Percentiles rank a stretch among this genome's conserved stretches.
phyloP scores from a whole-genome alignment of 2,329 filamentous ascomycete genomes.

The Emmonsiellopsis sp. region DNA sequence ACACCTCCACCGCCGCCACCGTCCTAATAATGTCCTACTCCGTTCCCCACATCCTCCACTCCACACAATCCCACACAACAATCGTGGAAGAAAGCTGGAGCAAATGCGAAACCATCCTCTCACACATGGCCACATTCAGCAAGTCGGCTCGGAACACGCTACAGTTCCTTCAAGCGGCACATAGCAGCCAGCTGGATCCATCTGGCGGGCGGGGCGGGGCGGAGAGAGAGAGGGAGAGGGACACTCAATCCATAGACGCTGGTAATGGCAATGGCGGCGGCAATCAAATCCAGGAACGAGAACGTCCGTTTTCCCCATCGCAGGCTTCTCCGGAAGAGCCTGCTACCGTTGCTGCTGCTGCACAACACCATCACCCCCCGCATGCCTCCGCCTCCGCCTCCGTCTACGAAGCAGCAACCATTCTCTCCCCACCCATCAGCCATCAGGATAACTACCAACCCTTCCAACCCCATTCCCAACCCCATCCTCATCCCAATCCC shows the following conservation, averaged over 20 bases:
- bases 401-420: neutral
- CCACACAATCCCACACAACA: conserved; percentile 12
- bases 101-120: conserved; percentile 21
- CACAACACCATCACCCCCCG: neutral
- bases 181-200: neutral
- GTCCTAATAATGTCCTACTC: conserved; percentile 24
- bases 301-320: too few relatives aligned
- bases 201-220: too few relatives aligned
- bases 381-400: neutral
- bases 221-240: too few relatives aligned
- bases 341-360: too few relatives aligned
- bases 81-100: conserved; percentile 21
- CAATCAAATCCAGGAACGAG: too few relatives aligned
- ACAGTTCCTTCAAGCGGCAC: conserved; percentile 18
- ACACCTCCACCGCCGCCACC: conserved; percentile 22
- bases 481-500: too few relatives aligned
- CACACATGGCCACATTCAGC: conserved; percentile 21
- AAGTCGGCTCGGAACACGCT: conserved; percentile 22
- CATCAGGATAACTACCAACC: neutral
- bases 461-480: too few relatives aligned
- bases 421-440: neutral
- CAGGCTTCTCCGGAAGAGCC: too few relatives aligned
- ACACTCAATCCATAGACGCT: too few relatives aligned
- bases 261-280: too few relatives aligned
- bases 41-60: conserved; percentile 15